Evolutionary conservation across 2,329 filamentous ascomycete species (phyloP).

Genomic region (Chaetomiaceae sp.): DNA sequence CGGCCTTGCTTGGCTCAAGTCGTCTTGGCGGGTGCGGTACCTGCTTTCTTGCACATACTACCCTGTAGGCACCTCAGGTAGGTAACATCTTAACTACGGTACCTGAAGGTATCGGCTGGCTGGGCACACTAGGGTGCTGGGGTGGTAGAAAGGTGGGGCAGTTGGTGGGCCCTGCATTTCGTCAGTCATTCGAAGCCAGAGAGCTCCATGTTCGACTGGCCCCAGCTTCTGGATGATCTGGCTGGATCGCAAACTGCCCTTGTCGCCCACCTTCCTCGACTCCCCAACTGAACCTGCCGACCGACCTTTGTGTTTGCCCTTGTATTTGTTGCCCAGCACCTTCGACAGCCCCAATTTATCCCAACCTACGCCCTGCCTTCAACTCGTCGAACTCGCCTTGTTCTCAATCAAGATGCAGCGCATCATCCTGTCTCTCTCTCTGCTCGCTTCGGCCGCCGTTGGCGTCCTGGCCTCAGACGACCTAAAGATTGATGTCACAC

Average conservation of each 20-base stretch:
- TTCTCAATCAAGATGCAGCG: slow-evolving; percentile 48
- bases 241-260: slow-evolving; percentile 7
- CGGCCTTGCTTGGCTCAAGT: too few species aligned
- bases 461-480: slow-evolving; percentile 53
- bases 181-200: neutral
- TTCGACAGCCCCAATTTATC: neutral
- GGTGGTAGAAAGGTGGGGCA: too few species aligned
- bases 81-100: too few species aligned
- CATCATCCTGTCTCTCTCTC: slow-evolving; percentile 44
- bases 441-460: slow-evolving; percentile 48
- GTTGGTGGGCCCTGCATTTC: neutral
- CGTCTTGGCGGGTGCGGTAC: too few species aligned
- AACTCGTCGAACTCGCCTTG: neutral
- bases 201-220: neutral
- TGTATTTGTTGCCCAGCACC: neutral
- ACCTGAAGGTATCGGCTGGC: too few species aligned
- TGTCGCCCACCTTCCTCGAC: too few species aligned
- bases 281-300: neutral
- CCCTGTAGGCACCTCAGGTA: too few species aligned
- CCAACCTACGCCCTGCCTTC: neutral
- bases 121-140: too few species aligned
- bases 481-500: slow-evolving; percentile 73
- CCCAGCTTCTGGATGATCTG: slow-evolving; percentile 12
- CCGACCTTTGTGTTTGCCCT: neutral
- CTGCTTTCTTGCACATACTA: too few species aligned